These are phyloP conservation scores for Prunus armeniaca DNA, from an alignment of 306 rosid genomes.

Conservation along the genomic window DNA sequence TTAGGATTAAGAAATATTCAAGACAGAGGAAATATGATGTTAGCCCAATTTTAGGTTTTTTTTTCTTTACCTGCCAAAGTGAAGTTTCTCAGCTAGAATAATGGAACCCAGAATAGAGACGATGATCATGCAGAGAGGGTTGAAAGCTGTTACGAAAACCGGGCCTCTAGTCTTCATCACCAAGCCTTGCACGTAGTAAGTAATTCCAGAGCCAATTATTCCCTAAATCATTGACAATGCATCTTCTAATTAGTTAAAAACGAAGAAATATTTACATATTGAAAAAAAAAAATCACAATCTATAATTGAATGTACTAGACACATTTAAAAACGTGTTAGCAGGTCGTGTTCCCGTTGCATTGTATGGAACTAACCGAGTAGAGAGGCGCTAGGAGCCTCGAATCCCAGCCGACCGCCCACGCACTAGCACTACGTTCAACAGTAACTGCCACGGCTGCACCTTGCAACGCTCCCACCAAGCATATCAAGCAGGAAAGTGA, in stretches of 20 bases:
- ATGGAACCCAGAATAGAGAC: conserved; percentile 49
- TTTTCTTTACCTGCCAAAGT: conserved; percentile 55
- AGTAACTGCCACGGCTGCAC: conserved; percentile 41
- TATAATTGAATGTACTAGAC: too few species aligned
- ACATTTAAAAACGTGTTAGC: background rate
- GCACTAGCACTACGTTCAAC: conserved; percentile 38
- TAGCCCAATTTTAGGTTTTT: background rate
- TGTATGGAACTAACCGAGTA: conserved; percentile 37
- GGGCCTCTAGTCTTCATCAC: conserved; percentile 70
- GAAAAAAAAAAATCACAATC: too few species aligned
- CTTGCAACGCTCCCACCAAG: conserved; percentile 49
- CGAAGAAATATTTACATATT: background rate
- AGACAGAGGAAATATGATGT: background rate
- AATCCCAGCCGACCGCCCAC: conserved; percentile 66
- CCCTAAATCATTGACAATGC: conserved; percentile 40
- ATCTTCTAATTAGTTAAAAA: background rate
- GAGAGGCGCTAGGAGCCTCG: conserved; percentile 56
- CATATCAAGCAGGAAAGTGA: conserved; percentile 61
- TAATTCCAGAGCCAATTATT: conserved; percentile 54
- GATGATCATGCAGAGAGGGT: conserved; percentile 67
- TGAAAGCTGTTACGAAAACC: conserved; percentile 70
- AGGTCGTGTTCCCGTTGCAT: background rate
- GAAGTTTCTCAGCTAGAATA: conserved; percentile 60
- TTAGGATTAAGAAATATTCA: background rate
- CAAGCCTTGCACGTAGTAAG: conserved; percentile 63